Base-by-base conservation (phyloP, 1,139 yeast genomes). In the Spencermartinsiella ligniputridi region DNA sequence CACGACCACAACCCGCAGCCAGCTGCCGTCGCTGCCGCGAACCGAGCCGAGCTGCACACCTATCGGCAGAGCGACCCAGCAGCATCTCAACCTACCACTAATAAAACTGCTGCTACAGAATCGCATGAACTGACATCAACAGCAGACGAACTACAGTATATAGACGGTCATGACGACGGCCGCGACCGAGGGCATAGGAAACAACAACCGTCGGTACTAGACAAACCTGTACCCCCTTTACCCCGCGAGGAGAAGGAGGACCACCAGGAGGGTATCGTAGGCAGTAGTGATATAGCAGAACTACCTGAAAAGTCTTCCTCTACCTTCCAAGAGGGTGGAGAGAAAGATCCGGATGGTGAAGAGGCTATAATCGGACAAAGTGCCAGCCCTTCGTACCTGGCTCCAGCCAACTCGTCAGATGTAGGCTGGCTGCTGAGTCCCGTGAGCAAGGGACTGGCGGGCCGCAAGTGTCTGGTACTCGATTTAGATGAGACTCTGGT, bases 401-500 rank as follows among this genome's bases (percentile, higher is more conserved):
- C 13, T 34, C 41, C 25, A n/a, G 30, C n/a, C 46, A 37, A 37
- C 21, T 27, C 25, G 21, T 37, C 27, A 8, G 25, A 37, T 4
- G 27, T 85, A 3, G 44, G 42, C 11, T 78, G 77, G 69, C 75
- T 92, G 36, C 70, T 92, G 52, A 80, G 84, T 36, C 75, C 81
- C 1, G 66, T 71, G n/a, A 60, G 70, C 18, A 56, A 62, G 3
- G 59, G 62, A 12, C 65, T 79, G 42, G 56, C 63, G 36, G 77
- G 78, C 46, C 81, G 85, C 48, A 92, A 92, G 66, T 90, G 97
- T 63, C 76, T 92, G 40, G 87, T 92, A 16, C 72, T 92, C 46
- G 99, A 92, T 66, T 72, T 92, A 53, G 99, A 92, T 65, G 99
- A 92, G 67, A 92, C 99, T 1, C 75, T 92, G 51, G 98, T 92